Evolutionary conservation across 805 yeast species (phyloP).

Genomic region (Pichia manshurica): DNA sequence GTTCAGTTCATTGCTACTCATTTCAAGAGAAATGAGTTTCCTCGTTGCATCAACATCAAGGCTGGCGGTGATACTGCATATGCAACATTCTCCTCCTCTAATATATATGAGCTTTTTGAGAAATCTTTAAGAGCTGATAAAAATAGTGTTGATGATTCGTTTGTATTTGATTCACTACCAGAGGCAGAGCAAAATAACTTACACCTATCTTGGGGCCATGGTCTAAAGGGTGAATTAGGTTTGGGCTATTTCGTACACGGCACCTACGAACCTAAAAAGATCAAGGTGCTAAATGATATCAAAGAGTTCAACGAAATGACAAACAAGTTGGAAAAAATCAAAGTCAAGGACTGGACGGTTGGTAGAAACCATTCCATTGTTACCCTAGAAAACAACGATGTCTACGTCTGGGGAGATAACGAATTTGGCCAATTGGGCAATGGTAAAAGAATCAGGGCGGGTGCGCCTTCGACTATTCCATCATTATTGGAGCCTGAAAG

Average conservation of each 20-base stretch:
- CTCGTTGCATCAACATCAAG: slow-evolving; percentile 46
- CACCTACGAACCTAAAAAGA: slow-evolving; percentile 56
- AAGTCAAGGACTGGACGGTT: slow-evolving; percentile 46
- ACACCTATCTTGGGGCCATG: slow-evolving; percentile 71
- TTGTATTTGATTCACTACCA: slow-evolving; percentile 17
- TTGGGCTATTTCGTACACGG: slow-evolving; percentile 70
- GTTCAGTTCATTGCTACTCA: slow-evolving; percentile 36
- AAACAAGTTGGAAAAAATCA: slow-evolving; percentile 38
- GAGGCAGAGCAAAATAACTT: slow-evolving; percentile 28
- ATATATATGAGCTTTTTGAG: slow-evolving; percentile 33
- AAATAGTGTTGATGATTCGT: neutral
- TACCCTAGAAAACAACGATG: slow-evolving; percentile 56
- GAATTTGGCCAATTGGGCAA: slow-evolving; percentile 79
- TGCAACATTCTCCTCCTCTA: slow-evolving; percentile 36
- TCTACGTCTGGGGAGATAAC: slow-evolving; percentile 80
- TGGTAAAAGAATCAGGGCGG: slow-evolving; percentile 60
- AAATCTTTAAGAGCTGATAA: slow-evolving; percentile 21
- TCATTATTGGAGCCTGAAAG: slow-evolving; percentile 48
- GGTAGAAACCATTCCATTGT: slow-evolving; percentile 65
- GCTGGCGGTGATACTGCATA: slow-evolving; percentile 68
- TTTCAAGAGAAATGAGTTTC: slow-evolving; percentile 38
- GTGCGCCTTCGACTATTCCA: slow-evolving; percentile 51
- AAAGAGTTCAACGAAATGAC: slow-evolving; percentile 50
- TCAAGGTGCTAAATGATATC: slow-evolving; percentile 43
- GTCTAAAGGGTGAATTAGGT: slow-evolving; percentile 83